Evolutionary conservation across 2,329 filamentous ascomycete species (phyloP).

Genomic region (Parastagonospora nodorum): DNA sequence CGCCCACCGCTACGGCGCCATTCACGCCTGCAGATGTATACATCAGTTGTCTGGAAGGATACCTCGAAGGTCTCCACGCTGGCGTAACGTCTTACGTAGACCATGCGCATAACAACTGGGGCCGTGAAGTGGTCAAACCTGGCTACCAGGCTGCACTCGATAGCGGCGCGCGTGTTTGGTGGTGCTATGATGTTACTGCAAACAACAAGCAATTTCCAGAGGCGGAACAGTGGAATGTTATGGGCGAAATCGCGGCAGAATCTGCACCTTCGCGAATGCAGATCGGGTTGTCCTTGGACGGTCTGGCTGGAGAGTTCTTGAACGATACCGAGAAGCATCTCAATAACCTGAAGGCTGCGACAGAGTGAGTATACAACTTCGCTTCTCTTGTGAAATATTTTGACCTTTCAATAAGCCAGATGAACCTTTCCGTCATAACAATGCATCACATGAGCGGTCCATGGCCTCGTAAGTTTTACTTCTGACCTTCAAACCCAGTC

Average conservation of each 20-base stretch:
- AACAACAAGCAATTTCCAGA: not conserved
- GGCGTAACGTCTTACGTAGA: constrained; percentile 59
- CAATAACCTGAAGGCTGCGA: not conserved
- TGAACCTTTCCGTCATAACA: not conserved
- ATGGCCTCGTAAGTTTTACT: not conserved
- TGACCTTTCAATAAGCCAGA: not conserved
- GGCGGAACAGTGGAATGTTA: not conserved
- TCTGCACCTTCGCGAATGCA: not conserved
- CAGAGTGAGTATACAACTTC: not conserved
- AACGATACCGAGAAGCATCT: not conserved
- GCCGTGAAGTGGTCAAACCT: constrained; percentile 48
- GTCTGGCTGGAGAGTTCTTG: not conserved
- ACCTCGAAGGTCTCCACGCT: constrained; percentile 57
- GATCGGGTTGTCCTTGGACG: not conserved
- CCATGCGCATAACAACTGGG: constrained; percentile 46
- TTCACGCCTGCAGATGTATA: constrained; percentile 28
- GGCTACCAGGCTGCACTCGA: constrained; percentile 55
- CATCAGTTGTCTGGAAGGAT: constrained; percentile 39
- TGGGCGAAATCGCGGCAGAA: not conserved
- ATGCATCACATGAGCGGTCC: not conserved
- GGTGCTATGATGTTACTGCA: not conserved
- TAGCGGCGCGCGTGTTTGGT: constrained; percentile 49
- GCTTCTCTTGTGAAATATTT: not conserved
- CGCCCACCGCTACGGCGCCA: not conserved
- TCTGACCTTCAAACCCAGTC: not conserved